phyloP scores from a whole-genome alignment of 345 rosid species.

The Aquilaria sinensis region DNA sequence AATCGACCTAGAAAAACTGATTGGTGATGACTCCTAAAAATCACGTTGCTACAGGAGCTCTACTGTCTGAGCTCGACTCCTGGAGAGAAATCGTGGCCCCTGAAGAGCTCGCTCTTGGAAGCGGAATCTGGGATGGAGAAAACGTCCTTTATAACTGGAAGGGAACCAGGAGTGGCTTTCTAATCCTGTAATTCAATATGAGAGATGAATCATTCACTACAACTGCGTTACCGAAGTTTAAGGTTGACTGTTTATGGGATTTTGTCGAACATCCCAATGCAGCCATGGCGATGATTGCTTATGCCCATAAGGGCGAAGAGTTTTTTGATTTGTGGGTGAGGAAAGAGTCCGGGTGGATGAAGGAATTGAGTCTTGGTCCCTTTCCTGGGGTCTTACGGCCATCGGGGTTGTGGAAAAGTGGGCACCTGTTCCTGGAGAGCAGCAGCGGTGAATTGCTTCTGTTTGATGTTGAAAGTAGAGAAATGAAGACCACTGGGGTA shows the following conservation, averaged over 20 bases:
- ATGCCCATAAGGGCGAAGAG: background rate
- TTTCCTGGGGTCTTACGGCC: background rate
- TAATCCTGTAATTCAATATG: constrained; percentile 2
- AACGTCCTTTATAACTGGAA: too few species aligned
- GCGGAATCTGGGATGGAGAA: too few species aligned
- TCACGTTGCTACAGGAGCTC: too few species aligned
- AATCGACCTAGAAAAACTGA: too few species aligned
- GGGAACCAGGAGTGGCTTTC: too few species aligned
- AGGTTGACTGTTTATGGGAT: too few species aligned
- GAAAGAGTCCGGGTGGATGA: constrained; percentile 1
- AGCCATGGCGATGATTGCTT: background rate
- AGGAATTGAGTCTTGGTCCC: constrained; percentile 1
- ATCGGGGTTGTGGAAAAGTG: constrained; percentile 6
- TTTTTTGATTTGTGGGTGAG: background rate
- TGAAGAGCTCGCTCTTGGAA: too few species aligned
- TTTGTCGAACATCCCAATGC: background rate
- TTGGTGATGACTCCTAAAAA: too few species aligned
- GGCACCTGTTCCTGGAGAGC: background rate
- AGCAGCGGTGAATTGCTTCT: background rate
- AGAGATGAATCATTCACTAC: background rate
- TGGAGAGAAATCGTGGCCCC: too few species aligned
- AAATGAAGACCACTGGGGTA: constrained; percentile 3
- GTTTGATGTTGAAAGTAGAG: background rate
- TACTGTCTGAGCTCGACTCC: too few species aligned
- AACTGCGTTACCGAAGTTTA: background rate